Conservation (phyloP, 2,329 filamentous ascomycete genomes). For the Sclerotinia spermophila region DNA sequence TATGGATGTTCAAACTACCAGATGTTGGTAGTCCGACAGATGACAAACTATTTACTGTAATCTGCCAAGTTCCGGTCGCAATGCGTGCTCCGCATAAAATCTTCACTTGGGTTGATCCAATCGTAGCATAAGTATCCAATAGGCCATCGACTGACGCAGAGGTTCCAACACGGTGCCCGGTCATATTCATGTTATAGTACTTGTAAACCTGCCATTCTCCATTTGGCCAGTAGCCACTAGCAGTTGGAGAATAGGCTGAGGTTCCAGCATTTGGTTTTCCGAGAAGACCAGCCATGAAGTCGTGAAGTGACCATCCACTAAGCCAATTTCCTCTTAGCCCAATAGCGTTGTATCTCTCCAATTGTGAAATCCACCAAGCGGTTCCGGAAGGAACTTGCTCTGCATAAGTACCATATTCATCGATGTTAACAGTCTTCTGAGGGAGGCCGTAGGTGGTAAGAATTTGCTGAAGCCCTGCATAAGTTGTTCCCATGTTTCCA, state of each 20-base stretch:
- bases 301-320: conserved; percentile 20
- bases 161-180: conserved; percentile 41
- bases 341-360: conserved; percentile 24
- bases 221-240: conserved; percentile 40
- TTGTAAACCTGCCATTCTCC: conserved; percentile 47
- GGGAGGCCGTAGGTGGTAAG: conserved; percentile 25
- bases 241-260: conserved; percentile 23
- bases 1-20: conserved; percentile 28
- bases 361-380: conserved; percentile 25
- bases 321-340: conserved; percentile 27
- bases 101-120: conserved; percentile 24
- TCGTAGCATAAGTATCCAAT: conserved; percentile 28
- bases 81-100: conserved; percentile 26
- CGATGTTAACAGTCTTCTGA: conserved; percentile 22
- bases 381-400: conserved; percentile 23
- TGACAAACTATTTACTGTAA: conserved; percentile 26
- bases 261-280: conserved; percentile 24
- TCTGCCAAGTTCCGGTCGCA: conserved; percentile 29
- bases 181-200: conserved; percentile 46
- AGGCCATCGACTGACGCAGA: conserved; percentile 32
- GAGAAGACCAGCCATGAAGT: conserved; percentile 28
- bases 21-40: conserved; percentile 25
- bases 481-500: conserved; percentile 14
- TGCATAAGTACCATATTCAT: conserved; percentile 23
- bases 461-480: conserved; percentile 33